Percentiles rank a stretch among this genome's conserved stretches.
Conservation (phyloP, 1,284 basidiomycete genomes). For the Phylloporus sp. region DNA sequence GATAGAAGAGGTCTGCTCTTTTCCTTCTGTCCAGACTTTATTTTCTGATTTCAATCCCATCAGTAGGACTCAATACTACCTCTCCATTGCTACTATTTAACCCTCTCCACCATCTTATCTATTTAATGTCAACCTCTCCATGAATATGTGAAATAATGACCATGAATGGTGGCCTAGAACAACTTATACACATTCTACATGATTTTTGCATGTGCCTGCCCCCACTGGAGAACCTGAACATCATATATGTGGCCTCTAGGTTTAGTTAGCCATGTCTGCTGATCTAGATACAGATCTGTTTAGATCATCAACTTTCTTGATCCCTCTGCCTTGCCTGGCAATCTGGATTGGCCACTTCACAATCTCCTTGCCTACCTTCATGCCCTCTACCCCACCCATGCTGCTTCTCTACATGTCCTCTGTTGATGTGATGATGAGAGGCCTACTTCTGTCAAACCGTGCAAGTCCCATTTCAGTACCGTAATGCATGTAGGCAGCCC, state of each 20-base stretch:
- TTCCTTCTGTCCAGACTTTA: slow-evolving; percentile 6
- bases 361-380: slow-evolving; percentile 88
- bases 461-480: slow-evolving; percentile 67
- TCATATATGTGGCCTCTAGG: too few relatives aligned
- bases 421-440: slow-evolving; percentile 74
- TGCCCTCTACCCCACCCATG: slow-evolving; percentile 53
- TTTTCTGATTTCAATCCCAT: slow-evolving; percentile 22
- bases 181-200: slow-evolving; percentile 91
- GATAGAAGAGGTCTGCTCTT: slow-evolving; percentile 85
- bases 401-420: slow-evolving; percentile 63
- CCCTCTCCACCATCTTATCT: slow-evolving; percentile 95
- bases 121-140: slow-evolving; percentile 96
- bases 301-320: slow-evolving; percentile 83
- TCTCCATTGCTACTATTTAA: slow-evolving; percentile 93
- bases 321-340: slow-evolving; percentile 77
- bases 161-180: slow-evolving; percentile 95
- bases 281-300: too few relatives aligned
- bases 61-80: slow-evolving; percentile 89
- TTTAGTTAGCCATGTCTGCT: too few relatives aligned
- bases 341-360: slow-evolving; percentile 94
- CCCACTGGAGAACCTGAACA: slow-evolving; percentile 71
- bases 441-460: slow-evolving; percentile 43
- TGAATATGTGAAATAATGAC: slow-evolving; percentile 99
- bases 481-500: slow-evolving; percentile 39
- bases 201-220: slow-evolving; percentile 83